A percentile compares a stretch with the other conserved stretches of the same genome.
Conservation (phyloP, 495 filamentous ascomycete species). For the Hyphodiscus hymeniophilus region DNA sequence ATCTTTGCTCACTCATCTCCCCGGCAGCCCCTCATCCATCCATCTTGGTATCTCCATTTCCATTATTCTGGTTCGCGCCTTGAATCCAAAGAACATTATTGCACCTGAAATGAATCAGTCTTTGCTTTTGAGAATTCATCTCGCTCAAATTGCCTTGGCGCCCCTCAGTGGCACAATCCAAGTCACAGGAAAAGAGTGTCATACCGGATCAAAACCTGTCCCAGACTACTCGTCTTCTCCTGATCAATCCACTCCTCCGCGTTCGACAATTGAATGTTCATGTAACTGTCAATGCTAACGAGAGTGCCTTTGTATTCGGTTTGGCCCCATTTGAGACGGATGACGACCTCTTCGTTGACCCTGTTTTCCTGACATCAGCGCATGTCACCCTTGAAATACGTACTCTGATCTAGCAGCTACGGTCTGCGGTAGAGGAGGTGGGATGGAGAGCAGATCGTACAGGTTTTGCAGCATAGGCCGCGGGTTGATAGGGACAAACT, state of each 20-base stretch:
- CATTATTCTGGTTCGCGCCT: conserved; percentile 51
- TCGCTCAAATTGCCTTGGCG: not conserved
- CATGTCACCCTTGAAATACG: not conserved
- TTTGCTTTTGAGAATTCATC: not conserved
- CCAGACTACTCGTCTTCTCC: conserved; percentile 73
- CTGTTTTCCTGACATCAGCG: conserved; percentile 30
- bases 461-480: conserved; percentile 81
- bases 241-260: conserved; percentile 90
- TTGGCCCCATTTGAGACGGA: conserved; percentile 95
- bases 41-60: conserved; percentile 50
- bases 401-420: not conserved
- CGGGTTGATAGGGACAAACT: conserved; percentile 85
- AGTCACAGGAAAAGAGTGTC: conserved; percentile 17
- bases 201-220: conserved; percentile 87
- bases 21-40: conserved; percentile 48
- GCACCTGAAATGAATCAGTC: conserved; percentile 42
- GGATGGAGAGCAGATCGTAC: conserved; percentile 41
- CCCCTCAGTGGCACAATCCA: not conserved
- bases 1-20: not conserved
- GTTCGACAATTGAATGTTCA: conserved; percentile 89
- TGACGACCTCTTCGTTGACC: conserved; percentile 80
- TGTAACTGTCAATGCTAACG: conserved; percentile 92
- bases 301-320: conserved; percentile 92
- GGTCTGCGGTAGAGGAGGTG: not conserved
- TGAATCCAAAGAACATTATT: conserved; percentile 97